These are phyloP conservation scores for Aspergillus brunneoviolaceus DNA, from an alignment of 2,329 filamentous ascomycete genomes.

Conservation along the genomic window DNA sequence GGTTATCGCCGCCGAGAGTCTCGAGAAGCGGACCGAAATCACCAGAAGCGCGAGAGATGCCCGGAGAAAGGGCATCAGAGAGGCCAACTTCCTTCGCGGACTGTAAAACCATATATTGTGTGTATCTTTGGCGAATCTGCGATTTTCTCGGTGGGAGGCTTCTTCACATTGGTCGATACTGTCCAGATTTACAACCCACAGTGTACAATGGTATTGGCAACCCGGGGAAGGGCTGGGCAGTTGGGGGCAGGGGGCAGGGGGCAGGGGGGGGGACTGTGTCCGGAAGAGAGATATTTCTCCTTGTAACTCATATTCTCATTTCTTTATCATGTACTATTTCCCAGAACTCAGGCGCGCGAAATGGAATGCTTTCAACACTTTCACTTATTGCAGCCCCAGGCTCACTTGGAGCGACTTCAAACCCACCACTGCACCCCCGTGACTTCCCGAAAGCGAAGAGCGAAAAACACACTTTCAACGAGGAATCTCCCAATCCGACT, in stretches of 20 bases:
- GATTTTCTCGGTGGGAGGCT: constrained; percentile 1
- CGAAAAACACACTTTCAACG: neutral
- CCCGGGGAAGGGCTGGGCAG: neutral
- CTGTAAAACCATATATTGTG: constrained; percentile 33
- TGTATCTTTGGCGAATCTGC: neutral
- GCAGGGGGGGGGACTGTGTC: neutral
- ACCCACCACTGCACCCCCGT: too few species aligned
- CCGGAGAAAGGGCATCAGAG: constrained; percentile 47
- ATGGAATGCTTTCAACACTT: neutral
- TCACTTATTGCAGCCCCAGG: neutral
- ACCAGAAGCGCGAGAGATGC: constrained; percentile 47
- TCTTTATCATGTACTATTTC: neutral
- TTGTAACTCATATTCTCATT: neutral
- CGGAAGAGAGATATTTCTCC: neutral
- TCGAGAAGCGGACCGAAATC: constrained; percentile 42
- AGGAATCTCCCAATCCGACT: neutral
- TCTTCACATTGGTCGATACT: constrained; percentile 7
- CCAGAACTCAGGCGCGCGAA: neutral
- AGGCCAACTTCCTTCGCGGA: constrained; percentile 50
- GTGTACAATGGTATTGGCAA: constrained; percentile 19
- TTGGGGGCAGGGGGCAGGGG: too few species aligned
- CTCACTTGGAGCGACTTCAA: too few species aligned
- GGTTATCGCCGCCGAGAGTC: constrained; percentile 36
- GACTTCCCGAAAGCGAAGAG: too few species aligned
- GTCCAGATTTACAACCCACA: neutral